phyloP scores from a whole-genome alignment of 2,329 filamentous ascomycete genomes.

The Kalaharituber pfeilii region DNA sequence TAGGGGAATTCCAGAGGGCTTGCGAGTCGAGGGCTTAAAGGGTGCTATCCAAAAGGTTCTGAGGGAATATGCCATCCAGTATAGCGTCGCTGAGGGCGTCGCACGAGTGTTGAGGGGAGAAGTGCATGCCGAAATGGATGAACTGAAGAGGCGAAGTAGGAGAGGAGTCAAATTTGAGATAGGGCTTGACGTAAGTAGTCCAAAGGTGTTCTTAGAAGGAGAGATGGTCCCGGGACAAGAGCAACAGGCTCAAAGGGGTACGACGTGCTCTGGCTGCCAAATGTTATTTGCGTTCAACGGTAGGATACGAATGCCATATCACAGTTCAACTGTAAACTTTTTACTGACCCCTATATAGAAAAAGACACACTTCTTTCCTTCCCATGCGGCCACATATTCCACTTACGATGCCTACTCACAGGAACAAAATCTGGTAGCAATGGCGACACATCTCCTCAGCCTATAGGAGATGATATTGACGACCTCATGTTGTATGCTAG shows the following conservation, averaged over 20 bases:
- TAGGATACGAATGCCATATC: not conserved
- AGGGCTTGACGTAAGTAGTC: not conserved
- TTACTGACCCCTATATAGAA: slow-evolving; percentile 31
- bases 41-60: slow-evolving; percentile 83
- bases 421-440: slow-evolving; percentile 30
- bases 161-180: slow-evolving; percentile 83
- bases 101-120: slow-evolving; percentile 75
- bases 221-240: slow-evolving; percentile 8
- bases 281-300: slow-evolving; percentile 31
- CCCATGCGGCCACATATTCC: slow-evolving; percentile 66
- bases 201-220: slow-evolving; percentile 4
- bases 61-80: slow-evolving; percentile 88
- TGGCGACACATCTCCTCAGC: slow-evolving; percentile 3
- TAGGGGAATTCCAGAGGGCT: slow-evolving; percentile 72
- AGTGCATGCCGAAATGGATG: slow-evolving; percentile 67
- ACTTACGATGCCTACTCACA: slow-evolving; percentile 50
- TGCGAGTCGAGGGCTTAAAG: slow-evolving; percentile 78
- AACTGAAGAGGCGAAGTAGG: slow-evolving; percentile 59
- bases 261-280: slow-evolving; percentile 41
- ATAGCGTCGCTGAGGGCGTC: slow-evolving; percentile 78
- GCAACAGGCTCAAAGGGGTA: slow-evolving; percentile 29
- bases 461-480: slow-evolving; percentile 15
- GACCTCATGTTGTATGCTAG: slow-evolving; percentile 24
- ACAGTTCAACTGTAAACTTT: not conserved
- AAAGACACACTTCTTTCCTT: slow-evolving; percentile 61